phyloP scores from a whole-genome alignment of 1,139 yeast species.

The Geotrichum siamense region DNA sequence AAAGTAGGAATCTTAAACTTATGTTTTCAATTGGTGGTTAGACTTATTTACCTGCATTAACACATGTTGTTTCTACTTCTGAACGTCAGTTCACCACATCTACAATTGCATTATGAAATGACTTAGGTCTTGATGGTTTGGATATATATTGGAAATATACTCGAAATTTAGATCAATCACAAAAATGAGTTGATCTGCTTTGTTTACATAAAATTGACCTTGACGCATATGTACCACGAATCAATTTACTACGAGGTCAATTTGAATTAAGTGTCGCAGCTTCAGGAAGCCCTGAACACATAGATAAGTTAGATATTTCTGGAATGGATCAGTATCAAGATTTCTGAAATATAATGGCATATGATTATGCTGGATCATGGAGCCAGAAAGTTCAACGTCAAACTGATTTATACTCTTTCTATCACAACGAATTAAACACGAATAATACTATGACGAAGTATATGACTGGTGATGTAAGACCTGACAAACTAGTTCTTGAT shows the following conservation, averaged over 20 bases:
- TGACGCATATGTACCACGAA: constrained; percentile 34
- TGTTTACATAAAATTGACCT: constrained; percentile 40
- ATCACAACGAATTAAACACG: constrained; percentile 37
- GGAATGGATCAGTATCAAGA: constrained; percentile 53
- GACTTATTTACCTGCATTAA: constrained; percentile 55
- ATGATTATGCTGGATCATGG: constrained; percentile 83
- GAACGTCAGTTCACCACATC: constrained; percentile 45
- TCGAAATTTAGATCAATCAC: constrained; percentile 41
- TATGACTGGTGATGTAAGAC: constrained; percentile 38
- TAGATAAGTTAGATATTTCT: constrained; percentile 39
- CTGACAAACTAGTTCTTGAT: constrained; percentile 62
- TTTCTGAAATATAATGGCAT: constrained; percentile 85
- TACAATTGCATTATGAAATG: constrained; percentile 42
- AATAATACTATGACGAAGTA: constrained; percentile 47
- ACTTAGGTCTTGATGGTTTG: constrained; percentile 75
- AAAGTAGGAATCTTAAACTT: constrained; percentile 47
- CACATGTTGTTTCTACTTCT: constrained; percentile 39
- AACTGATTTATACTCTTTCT: constrained; percentile 55
- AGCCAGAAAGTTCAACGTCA: constrained; percentile 55
- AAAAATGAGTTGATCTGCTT: constrained; percentile 43
- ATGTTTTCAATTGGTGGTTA: constrained; percentile 86
- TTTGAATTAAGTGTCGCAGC: constrained; percentile 63
- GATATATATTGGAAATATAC: constrained; percentile 97
- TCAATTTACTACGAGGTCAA: constrained; percentile 28
- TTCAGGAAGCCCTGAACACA: constrained; percentile 54